These are phyloP conservation scores for Pichia heedii DNA, from an alignment of 805 yeast genomes.

Conservation along the genomic window DNA sequence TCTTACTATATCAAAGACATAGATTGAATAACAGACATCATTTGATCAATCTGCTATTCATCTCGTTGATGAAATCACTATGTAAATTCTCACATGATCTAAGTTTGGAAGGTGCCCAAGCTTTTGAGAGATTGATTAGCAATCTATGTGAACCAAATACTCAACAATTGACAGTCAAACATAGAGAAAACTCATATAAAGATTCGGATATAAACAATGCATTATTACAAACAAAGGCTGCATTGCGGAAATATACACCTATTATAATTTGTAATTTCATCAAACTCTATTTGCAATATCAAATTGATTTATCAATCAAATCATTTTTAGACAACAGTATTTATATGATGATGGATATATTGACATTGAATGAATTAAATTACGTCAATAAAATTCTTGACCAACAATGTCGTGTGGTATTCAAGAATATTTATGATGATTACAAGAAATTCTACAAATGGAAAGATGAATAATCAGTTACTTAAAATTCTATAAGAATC, in stretches of 20 bases:
- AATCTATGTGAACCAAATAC: slow-evolving; percentile 65
- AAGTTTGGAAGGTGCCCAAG: slow-evolving; percentile 31
- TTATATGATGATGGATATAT: slow-evolving; percentile 55
- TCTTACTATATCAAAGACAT: slow-evolving; percentile 60
- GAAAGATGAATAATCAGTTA: slow-evolving; percentile 43
- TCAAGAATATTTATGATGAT: slow-evolving; percentile 58
- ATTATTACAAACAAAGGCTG: slow-evolving; percentile 44
- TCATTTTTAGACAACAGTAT: slow-evolving; percentile 46
- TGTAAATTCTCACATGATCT: slow-evolving; percentile 17
- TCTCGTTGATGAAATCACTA: slow-evolving; percentile 42
- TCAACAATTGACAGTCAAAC: slow-evolving; percentile 8
- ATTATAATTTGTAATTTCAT: slow-evolving; percentile 52
- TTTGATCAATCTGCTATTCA: slow-evolving; percentile 41
- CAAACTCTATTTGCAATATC: slow-evolving; percentile 38
- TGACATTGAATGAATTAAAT: slow-evolving; percentile 59
- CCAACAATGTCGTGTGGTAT: slow-evolving; percentile 55
- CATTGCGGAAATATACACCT: slow-evolving; percentile 57
- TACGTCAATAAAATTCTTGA: slow-evolving; percentile 60
- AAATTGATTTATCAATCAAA: slow-evolving; percentile 38
- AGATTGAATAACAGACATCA: slow-evolving; percentile 70
- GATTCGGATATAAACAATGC: slow-evolving; percentile 40
- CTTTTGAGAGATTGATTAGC: slow-evolving; percentile 49
- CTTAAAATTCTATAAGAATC: too few species aligned
- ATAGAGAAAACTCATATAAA: slow-evolving; percentile 11
- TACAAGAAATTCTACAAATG: slow-evolving; percentile 77